Evolutionary conservation across 768 basidiomycete genomes (phyloP).

Genomic region (Psilocybe sp.): DNA sequence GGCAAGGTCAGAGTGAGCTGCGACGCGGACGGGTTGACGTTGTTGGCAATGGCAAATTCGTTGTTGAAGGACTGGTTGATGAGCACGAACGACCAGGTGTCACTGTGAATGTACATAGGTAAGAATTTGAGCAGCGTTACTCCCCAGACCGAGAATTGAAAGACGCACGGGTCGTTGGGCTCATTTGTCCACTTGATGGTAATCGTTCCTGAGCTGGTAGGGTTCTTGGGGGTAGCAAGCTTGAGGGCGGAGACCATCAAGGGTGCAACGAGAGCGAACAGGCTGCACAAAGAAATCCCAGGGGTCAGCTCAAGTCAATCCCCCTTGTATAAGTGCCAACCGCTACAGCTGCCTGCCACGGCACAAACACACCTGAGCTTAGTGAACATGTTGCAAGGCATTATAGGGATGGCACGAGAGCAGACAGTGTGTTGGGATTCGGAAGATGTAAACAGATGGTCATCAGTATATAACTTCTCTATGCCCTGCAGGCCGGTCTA

Average conservation of each 20-base stretch:
- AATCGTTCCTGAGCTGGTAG: slow-evolving; percentile 27
- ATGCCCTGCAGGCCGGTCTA: too few species aligned
- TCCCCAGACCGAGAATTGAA: background rate
- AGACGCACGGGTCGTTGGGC: slow-evolving; percentile 41
- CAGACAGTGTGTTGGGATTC: too few species aligned
- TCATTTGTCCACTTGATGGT: slow-evolving; percentile 47
- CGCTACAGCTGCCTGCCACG: background rate
- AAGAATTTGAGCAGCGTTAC: background rate
- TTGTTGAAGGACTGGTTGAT: slow-evolving; percentile 49
- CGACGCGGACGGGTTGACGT: slow-evolving; percentile 36
- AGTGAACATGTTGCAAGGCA: slow-evolving; percentile 43
- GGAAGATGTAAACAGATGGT: too few species aligned
- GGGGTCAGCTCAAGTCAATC: too few species aligned
- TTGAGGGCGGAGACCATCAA: slow-evolving; percentile 43
- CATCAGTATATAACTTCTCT: too few species aligned
- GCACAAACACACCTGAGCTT: slow-evolving; percentile 39
- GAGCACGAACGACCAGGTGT: slow-evolving; percentile 43
- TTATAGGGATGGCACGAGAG: slow-evolving; percentile 13
- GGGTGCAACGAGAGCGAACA: slow-evolving; percentile 43
- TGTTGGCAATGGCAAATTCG: slow-evolving; percentile 53
- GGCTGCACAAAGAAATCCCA: slow-evolving; percentile 16
- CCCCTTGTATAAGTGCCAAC: too few species aligned
- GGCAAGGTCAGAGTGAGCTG: slow-evolving; percentile 40
- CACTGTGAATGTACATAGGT: slow-evolving; percentile 10
- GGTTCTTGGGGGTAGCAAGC: slow-evolving; percentile 31